Evolutionary conservation across 805 yeast genomes (phyloP).

Genomic region (Teunomyces pallodes): DNA sequence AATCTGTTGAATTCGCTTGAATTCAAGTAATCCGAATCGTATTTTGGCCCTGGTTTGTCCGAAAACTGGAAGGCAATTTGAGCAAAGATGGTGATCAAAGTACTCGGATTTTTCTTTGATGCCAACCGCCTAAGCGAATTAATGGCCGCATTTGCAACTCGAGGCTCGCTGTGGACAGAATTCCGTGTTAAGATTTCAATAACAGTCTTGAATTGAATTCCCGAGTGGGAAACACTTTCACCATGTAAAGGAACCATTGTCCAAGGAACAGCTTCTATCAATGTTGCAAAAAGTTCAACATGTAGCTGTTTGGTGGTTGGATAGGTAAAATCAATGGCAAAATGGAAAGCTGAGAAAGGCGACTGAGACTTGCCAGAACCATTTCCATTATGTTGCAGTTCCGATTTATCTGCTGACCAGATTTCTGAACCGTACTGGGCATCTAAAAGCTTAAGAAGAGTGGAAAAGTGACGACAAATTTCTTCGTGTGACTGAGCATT

Average conservation of each 20-base stretch:
- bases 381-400: slow-evolving; percentile 1
- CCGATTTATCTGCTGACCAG: slow-evolving; percentile 18
- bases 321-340: slow-evolving; percentile 36
- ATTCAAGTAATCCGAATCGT: slow-evolving; percentile 56
- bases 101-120: slow-evolving; percentile 63
- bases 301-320: slow-evolving; percentile 38
- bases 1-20: slow-evolving; percentile 60
- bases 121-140: slow-evolving; percentile 66
- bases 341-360: slow-evolving; percentile 37
- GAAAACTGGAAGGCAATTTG: slow-evolving; percentile 76
- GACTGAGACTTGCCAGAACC: slow-evolving; percentile 17
- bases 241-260: slow-evolving; percentile 30
- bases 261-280: slow-evolving; percentile 76
- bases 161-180: slow-evolving; percentile 61
- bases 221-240: slow-evolving; percentile 41
- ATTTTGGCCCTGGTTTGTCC: slow-evolving; percentile 60
- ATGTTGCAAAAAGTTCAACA: slow-evolving; percentile 62
- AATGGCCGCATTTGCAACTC: slow-evolving; percentile 64
- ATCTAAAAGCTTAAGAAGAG: slow-evolving; percentile 60
- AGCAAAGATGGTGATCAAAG: slow-evolving; percentile 70
- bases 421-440: slow-evolving; percentile 45
- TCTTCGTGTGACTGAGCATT: slow-evolving; percentile 65
- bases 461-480: slow-evolving; percentile 56
- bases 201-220: slow-evolving; percentile 55
- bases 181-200: slow-evolving; percentile 79